phyloP scores from a whole-genome alignment of 176 grass and related monocot genomes.

The Raddia guianensis region DNA sequence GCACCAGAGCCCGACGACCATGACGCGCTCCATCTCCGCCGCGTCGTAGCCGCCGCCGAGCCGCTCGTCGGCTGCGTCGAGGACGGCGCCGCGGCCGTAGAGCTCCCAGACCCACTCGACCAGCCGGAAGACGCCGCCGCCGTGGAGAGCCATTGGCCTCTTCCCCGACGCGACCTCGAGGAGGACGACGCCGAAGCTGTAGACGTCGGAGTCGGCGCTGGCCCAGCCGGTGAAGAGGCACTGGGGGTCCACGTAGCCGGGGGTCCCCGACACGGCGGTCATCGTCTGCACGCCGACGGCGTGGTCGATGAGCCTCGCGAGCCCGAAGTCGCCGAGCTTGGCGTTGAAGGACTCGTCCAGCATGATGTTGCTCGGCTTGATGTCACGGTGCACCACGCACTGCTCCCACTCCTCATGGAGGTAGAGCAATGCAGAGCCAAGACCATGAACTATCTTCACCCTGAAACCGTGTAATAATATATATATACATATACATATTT shows the following conservation, averaged over 20 bases:
- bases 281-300: slow-evolving; percentile 31
- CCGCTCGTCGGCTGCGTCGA: slow-evolving; percentile 45
- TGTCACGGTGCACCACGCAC: slow-evolving; percentile 32
- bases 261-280: slow-evolving; percentile 33
- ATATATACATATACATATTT: no score
- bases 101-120: slow-evolving; percentile 62
- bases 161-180: slow-evolving; percentile 49
- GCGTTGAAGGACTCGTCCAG: slow-evolving; percentile 34
- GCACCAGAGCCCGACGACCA: slow-evolving; percentile 68
- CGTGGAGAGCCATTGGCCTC: slow-evolving; percentile 27
- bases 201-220: slow-evolving; percentile 39
- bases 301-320: slow-evolving; percentile 42
- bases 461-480: not conserved
- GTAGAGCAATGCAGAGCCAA: slow-evolving; percentile 17
- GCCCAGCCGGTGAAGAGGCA: slow-evolving; percentile 22
- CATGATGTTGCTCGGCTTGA: slow-evolving; percentile 45
- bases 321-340: slow-evolving; percentile 47
- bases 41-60: slow-evolving; percentile 34
- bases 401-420: slow-evolving; percentile 45
- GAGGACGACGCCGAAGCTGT: slow-evolving; percentile 43
- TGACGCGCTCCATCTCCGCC: slow-evolving; percentile 37
- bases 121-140: slow-evolving; percentile 22
- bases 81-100: slow-evolving; percentile 27
- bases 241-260: slow-evolving; percentile 40
- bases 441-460: slow-evolving; percentile 22